Evolutionary conservation across 352 stramenopile genomes (phyloP).

Genomic region (Discostella stelligera): DNA sequence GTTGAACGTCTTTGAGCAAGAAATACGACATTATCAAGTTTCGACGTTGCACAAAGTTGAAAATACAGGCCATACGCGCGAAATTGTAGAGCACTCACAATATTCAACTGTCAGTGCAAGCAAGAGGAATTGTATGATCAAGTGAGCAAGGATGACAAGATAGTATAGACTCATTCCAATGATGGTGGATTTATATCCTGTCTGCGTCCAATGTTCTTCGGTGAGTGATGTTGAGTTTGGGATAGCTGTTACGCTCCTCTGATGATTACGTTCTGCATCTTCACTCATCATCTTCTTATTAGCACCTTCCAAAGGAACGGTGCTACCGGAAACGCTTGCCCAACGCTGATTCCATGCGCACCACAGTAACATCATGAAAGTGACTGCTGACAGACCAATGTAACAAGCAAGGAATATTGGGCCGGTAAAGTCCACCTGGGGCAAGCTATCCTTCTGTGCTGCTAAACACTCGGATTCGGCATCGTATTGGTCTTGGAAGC

Average conservation of each 20-base stretch:
- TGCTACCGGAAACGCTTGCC: slow-evolving; percentile 22
- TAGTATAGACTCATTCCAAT: slow-evolving; percentile 45
- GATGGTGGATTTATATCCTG: slow-evolving; percentile 43
- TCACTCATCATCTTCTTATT: background rate
- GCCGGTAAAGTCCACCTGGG: slow-evolving; percentile 36
- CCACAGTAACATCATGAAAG: slow-evolving; percentile 33
- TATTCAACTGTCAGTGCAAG: slow-evolving; percentile 37
- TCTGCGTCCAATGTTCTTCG: slow-evolving; percentile 29
- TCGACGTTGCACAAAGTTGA: no score
- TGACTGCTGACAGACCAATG: slow-evolving; percentile 33
- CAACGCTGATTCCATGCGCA: slow-evolving; percentile 46
- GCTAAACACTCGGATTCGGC: slow-evolving; percentile 32
- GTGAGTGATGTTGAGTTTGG: no score
- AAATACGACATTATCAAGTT: background rate
- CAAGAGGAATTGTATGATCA: slow-evolving; percentile 37
- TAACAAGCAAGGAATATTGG: slow-evolving; percentile 49
- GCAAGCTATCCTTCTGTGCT: slow-evolving; percentile 22
- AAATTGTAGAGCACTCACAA: slow-evolving; percentile 10
- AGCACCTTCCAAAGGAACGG: slow-evolving; percentile 14
- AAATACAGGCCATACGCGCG: background rate
- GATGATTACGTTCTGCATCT: background rate
- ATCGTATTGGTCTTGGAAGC: slow-evolving; percentile 45
- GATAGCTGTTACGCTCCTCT: no score
- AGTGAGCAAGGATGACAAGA: slow-evolving; percentile 29
- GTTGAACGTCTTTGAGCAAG: slow-evolving; percentile 34